Base-by-base conservation (phyloP, 352 stramenopile species). In the Pelagophyceae sp. region DNA sequence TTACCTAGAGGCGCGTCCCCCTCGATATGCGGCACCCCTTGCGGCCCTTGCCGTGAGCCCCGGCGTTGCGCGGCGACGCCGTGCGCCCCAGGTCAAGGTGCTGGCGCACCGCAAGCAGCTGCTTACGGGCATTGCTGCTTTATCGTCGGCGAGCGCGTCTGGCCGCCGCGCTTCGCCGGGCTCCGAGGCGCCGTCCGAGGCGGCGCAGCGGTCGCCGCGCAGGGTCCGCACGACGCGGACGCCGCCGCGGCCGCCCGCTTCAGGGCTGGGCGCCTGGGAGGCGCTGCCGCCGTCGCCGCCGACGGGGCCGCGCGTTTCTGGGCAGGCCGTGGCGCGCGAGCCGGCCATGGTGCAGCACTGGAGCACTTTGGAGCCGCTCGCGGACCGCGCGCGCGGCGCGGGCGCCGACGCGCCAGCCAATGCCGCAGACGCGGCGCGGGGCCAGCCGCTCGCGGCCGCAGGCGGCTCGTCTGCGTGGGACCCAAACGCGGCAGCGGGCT, bases 101-200 rank as follows among this genome's bases (percentile, higher is more conserved):
- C 83, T 83, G 0, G 80, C 94, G 35, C 90, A 95, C 76, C 87
- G 90, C 23, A 95, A 95, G 78, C 93, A 93, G 77, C 86, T 93
- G 32, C 79, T 95, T 37, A 91, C 86, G 20, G 86, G 85, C 0
- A 83, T 93, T 38, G 84, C 90, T n/a, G n/a, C n/a, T n/a, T n/a
- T n/a, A n/a, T n/a, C 38, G 86, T 91, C 29, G 81, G 93, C 50
- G 50, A 25, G 50, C 50, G n/a, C n/a, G n/a, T n/a, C 45, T 54
- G 11, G 45, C 11, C 23, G 11, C 11, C 45, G 11, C 11, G 23
- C 45, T 23, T 54, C 45, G 45, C 45, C 11, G 23, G 45, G 45
- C 23, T 23, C 45, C 11, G 11, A 11, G 45, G 23, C 45, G 45
- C 45, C 45, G 45, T 23, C 45, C 11, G 23, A 54, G 23, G 23